Evolutionary conservation across 169 alveolate genomes (phyloP), one percentile per base, ranked within the genome.

Genomic region (Perkinsus chesapeaki): DNA sequence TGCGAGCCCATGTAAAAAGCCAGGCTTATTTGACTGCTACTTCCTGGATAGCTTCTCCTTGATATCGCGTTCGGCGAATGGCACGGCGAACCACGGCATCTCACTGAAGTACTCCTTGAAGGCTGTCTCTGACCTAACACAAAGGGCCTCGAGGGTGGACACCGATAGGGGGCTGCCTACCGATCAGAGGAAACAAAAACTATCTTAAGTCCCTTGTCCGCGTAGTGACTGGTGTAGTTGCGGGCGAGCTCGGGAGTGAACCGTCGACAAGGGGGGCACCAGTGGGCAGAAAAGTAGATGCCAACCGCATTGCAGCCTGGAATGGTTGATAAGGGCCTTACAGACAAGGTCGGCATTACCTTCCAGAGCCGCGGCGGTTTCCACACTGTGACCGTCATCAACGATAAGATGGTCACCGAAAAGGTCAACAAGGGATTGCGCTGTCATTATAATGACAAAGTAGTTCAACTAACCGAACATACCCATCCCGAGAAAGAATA

Each of bases 191-290:
- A 60, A 60, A 60, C 82, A 16, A 60, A 60, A 0, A 60, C 82
- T 7, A 60, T 60, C 90, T 93, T 96, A 3, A 95, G 93, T 12
- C 91, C 93, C 73, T 96, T 93, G 94, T 96, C 27, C 37, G 27
- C 82, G 82, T 60, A 60, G 82, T 60, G 82, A 7, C 27, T 34
- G 82, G 82, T 16, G 31, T 60, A 96, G 92, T 95, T 92, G 92
- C 96, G 95, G 20, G 93, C 95, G 36, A 97, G 95, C 43, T 94
- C 94, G 39, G 98, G 98, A 39, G 98, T 96, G 95, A 97, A 97
- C 39, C 72, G 94, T 92, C 97, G 93, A 94, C 98, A 97, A 0
- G 99, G 98, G 31, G 98, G 97, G 73, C 98, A 96, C 97, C 97
- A 95, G 92, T 96, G 96, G 92, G 98, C 98, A 39, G 97, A 91